A percentile compares a stretch with the other conserved stretches of the same genome.
Evolutionary conservation across 306 rosid species (phyloP).

Genomic region (Ammopiptanthus mongolicus): DNA sequence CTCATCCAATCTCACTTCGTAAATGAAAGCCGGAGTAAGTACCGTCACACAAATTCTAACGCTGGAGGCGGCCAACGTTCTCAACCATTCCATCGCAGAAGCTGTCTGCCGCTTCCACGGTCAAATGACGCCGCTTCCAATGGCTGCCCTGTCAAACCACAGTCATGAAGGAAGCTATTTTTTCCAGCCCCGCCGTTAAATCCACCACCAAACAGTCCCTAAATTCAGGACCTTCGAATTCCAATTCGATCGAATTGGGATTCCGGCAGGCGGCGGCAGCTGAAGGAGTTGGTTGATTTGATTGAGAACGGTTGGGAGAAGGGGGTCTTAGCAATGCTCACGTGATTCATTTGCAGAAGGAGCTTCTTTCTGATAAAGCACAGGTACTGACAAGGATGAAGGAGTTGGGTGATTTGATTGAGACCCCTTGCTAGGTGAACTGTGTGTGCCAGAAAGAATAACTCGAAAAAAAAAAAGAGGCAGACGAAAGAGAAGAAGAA

Average conservation of each 20-base stretch:
- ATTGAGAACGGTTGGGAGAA: conserved; percentile 62
- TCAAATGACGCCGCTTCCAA: conserved; percentile 92
- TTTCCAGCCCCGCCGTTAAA: conserved; percentile 88
- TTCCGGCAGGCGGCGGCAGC: conserved; percentile 44
- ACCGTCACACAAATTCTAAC: conserved; percentile 97
- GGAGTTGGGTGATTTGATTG: conserved; percentile 65
- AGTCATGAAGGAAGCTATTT: conserved; percentile 94
- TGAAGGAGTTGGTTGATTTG: conserved; percentile 58
- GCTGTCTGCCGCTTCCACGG: conserved; percentile 90
- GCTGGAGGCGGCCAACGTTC: conserved; percentile 90
- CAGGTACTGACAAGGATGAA: conserved; percentile 47
- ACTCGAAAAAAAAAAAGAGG: too few species aligned
- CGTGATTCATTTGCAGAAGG: conserved; percentile 71
- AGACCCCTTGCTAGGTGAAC: too few species aligned
- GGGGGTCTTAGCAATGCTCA: conserved; percentile 43
- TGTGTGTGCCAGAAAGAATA: too few species aligned
- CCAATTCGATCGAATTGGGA: conserved; percentile 56
- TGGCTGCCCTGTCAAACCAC: conserved; percentile 92
- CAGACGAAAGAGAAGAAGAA: too few species aligned
- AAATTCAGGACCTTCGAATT: conserved; percentile 43
- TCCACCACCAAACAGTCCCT: conserved; percentile 79
- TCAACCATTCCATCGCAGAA: conserved; percentile 87
- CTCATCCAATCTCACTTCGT: background rate
- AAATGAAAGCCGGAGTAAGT: conserved; percentile 95
- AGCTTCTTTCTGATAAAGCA: conserved; percentile 50